Evolutionary conservation across 768 basidiomycete genomes (phyloP).

Genomic region (Lactarius sanguifluus): DNA sequence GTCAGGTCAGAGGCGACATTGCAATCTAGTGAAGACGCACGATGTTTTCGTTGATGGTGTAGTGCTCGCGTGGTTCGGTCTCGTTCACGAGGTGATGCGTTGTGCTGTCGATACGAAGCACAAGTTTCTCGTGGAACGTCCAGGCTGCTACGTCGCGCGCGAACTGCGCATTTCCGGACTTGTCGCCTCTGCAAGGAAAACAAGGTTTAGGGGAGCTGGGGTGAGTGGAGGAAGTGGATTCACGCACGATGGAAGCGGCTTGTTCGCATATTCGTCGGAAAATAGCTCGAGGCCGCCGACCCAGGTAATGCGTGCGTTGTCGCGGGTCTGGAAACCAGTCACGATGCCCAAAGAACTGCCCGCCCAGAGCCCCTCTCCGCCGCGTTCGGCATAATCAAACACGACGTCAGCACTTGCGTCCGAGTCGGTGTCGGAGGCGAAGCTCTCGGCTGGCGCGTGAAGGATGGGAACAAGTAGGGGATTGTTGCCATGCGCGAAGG

Average conservation of each 20-base stretch:
- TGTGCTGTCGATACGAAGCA: conserved; percentile 72
- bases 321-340: conserved; percentile 83
- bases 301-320: conserved; percentile 77
- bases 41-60: conserved; percentile 84
- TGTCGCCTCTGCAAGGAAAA: conserved; percentile 45
- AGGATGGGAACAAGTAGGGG: conserved; percentile 84
- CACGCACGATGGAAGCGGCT: conserved; percentile 59
- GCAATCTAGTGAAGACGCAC: conserved; percentile 45
- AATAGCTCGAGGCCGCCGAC: conserved; percentile 80
- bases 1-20: not conserved
- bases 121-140: conserved; percentile 87
- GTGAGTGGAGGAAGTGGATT: not conserved
- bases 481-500: conserved; percentile 64
- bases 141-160: conserved; percentile 75
- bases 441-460: conserved; percentile 71
- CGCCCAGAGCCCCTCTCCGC: conserved; percentile 80
- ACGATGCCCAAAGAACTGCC: conserved; percentile 77
- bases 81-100: conserved; percentile 72
- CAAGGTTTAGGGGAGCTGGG: conserved; percentile 12
- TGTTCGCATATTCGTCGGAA: conserved; percentile 69
- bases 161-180: conserved; percentile 76
- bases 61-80: conserved; percentile 61
- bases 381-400: conserved; percentile 69
- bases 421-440: conserved; percentile 64
- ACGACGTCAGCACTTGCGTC: conserved; percentile 60